Evolutionary conservation across 2,329 filamentous ascomycete genomes (phyloP).

Genomic region (Colletotrichum caudatum): DNA sequence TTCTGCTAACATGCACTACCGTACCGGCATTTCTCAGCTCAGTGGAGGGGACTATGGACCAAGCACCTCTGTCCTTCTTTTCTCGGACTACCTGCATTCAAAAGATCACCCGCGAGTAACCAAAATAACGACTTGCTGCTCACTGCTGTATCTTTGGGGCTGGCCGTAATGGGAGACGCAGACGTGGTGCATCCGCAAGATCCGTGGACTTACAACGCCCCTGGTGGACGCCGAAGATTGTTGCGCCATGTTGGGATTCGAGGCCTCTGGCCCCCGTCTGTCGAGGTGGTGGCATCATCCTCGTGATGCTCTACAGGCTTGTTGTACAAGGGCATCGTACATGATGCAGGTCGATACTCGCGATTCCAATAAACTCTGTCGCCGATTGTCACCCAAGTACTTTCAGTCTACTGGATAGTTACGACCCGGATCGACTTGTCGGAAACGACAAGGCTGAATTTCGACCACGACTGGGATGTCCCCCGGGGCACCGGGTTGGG

Average conservation of each 20-base stretch:
- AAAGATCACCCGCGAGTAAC: slow-evolving; percentile 15
- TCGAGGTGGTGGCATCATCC: slow-evolving; percentile 2
- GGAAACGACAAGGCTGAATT: slow-evolving; percentile 36
- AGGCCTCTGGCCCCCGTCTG: too few species aligned
- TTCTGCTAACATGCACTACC: slow-evolving; percentile 31
- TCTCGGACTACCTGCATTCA: slow-evolving; percentile 16
- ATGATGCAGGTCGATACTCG: not conserved
- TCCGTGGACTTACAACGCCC: slow-evolving; percentile 9
- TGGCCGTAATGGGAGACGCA: slow-evolving; percentile 1
- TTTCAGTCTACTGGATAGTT: slow-evolving; percentile 15
- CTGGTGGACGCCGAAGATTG: not conserved
- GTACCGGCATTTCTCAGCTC: slow-evolving; percentile 40
- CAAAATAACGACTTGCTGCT: slow-evolving; percentile 11
- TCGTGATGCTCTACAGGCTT: slow-evolving; percentile 7
- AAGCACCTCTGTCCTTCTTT: not conserved
- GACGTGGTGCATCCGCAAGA: slow-evolving; percentile 10
- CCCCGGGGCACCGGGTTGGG: slow-evolving; percentile 7
- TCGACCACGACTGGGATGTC: slow-evolving; percentile 18
- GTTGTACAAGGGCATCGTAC: not conserved
- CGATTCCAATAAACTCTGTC: not conserved
- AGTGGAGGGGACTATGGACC: not conserved
- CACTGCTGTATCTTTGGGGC: not conserved
- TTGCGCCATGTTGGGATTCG: not conserved
- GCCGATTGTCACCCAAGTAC: not conserved
- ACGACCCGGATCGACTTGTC: not conserved